These are phyloP conservation scores for Lomentospora prolificans DNA, from an alignment of 2,329 filamentous ascomycete genomes.

Conservation along the genomic window DNA sequence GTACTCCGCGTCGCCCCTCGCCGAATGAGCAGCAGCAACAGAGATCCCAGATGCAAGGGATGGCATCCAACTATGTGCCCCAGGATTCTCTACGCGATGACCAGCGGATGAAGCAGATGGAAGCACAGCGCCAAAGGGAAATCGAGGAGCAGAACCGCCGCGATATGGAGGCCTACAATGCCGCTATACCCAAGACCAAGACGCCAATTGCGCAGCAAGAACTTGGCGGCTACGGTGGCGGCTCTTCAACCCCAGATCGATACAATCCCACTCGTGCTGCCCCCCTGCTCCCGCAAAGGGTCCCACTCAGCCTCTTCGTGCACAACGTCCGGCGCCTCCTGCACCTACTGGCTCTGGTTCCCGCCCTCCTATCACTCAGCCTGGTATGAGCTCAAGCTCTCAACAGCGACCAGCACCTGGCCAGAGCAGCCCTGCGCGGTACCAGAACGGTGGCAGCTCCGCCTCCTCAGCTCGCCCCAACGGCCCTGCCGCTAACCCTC, in stretches of 20 bases:
- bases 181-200: slow-evolving; percentile 73
- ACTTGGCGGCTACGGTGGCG: slow-evolving; percentile 59
- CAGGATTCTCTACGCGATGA: slow-evolving; percentile 44
- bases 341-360: slow-evolving; percentile 39
- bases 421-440: slow-evolving; percentile 5
- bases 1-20: slow-evolving; percentile 32
- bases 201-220: slow-evolving; percentile 81
- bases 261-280: slow-evolving; percentile 82
- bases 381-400: slow-evolving; percentile 17
- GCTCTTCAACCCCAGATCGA: slow-evolving; percentile 44
- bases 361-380: slow-evolving; percentile 31
- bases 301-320: slow-evolving; percentile 49
- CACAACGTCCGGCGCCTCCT: slow-evolving; percentile 75
- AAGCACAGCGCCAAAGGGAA: slow-evolving; percentile 47
- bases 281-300: slow-evolving; percentile 60
- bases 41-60: slow-evolving; percentile 48
- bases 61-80: slow-evolving; percentile 43
- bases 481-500: slow-evolving; percentile 14
- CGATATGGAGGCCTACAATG: slow-evolving; percentile 82
- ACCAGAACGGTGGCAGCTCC: slow-evolving; percentile 20
- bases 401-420: slow-evolving; percentile 5
- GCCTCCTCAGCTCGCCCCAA: slow-evolving; percentile 34
- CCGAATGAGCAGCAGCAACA: slow-evolving; percentile 41
- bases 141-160: slow-evolving; percentile 58
- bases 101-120: slow-evolving; percentile 51